Conservation (phyloP, 805 yeast species). For the Sugiyamaella marilandica region DNA sequence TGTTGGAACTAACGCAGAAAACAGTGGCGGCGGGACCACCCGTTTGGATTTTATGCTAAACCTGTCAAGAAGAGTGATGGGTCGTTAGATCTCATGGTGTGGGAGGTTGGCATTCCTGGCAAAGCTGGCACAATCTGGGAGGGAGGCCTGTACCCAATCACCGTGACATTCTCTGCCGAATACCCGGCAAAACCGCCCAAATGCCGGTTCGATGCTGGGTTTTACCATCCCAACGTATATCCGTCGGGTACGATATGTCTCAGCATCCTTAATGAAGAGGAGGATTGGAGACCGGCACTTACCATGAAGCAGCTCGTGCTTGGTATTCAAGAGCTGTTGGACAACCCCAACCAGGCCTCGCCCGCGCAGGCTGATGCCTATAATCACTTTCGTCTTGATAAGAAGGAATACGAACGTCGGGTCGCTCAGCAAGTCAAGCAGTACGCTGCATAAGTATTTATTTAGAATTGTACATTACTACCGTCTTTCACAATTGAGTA, state of each 20-base stretch:
- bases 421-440: conserved; percentile 76
- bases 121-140: conserved; percentile 82
- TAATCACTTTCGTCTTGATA: conserved; percentile 54
- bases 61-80: conserved; percentile 82
- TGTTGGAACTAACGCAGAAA: conserved; percentile 45
- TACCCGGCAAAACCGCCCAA: conserved; percentile 97
- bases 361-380: conserved; percentile 99
- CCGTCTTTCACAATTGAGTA: not conserved
- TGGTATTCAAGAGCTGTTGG: conserved; percentile 88
- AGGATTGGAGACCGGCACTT: conserved; percentile 98
- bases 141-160: conserved; percentile 81
- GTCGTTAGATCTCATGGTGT: conserved; percentile 70
- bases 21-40: conserved; percentile 98
- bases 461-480: not conserved
- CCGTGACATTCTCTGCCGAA: conserved; percentile 75
- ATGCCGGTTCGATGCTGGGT: conserved; percentile 80
- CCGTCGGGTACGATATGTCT: conserved; percentile 97
- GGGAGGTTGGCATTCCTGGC: conserved; percentile 98
- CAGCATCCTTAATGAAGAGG: conserved; percentile 86
- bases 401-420: conserved; percentile 62
- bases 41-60: conserved; percentile 93
- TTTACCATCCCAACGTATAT: conserved; percentile 95
- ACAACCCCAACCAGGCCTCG: conserved; percentile 87
- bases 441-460: conserved; percentile 42
- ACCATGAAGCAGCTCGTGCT: conserved; percentile 82